phyloP scores from a whole-genome alignment of 1,284 basidiomycete species.

The Flammula alnicola region DNA sequence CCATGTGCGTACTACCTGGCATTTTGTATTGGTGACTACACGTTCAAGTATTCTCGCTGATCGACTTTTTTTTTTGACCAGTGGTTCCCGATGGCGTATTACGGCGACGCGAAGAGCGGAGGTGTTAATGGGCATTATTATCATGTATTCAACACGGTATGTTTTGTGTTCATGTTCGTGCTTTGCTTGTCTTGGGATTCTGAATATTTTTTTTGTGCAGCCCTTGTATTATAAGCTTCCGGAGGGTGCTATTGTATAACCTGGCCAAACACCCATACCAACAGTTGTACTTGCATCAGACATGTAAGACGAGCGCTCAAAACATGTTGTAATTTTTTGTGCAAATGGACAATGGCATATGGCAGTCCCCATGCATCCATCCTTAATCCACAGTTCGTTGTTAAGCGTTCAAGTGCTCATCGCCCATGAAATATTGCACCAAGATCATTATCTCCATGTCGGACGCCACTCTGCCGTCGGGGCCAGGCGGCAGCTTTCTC shows the following conservation, averaged over 20 bases:
- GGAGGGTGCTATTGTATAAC: too few species aligned
- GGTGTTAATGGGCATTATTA: conserved; percentile 75
- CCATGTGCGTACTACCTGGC: conserved; percentile 50
- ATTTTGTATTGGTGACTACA: too few species aligned
- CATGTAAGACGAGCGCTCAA: too few species aligned
- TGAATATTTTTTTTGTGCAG: conserved; percentile 36
- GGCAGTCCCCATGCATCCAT: too few species aligned
- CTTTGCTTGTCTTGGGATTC: too few species aligned
- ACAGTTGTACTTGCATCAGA: too few species aligned
- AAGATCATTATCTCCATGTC: conserved; percentile 15
- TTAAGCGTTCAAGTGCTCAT: too few species aligned
- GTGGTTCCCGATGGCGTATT: conserved; percentile 81
- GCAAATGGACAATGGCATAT: too few species aligned
- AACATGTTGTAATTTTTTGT: too few species aligned
- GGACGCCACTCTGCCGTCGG: conserved; percentile 8
- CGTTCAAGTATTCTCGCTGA: too few species aligned
- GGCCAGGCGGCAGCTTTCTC: background rate
- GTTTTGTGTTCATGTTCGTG: conserved; percentile 13
- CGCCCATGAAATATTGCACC: conserved; percentile 13
- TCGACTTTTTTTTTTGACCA: conserved; percentile 29
- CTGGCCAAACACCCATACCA: too few species aligned
- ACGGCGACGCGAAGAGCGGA: conserved; percentile 52
- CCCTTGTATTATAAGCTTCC: conserved; percentile 74
- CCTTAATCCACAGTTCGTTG: too few species aligned
- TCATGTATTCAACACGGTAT: conserved; percentile 74